phyloP scores from a whole-genome alignment of 257 asterid genomes.

The Solanum chmielewskii region DNA sequence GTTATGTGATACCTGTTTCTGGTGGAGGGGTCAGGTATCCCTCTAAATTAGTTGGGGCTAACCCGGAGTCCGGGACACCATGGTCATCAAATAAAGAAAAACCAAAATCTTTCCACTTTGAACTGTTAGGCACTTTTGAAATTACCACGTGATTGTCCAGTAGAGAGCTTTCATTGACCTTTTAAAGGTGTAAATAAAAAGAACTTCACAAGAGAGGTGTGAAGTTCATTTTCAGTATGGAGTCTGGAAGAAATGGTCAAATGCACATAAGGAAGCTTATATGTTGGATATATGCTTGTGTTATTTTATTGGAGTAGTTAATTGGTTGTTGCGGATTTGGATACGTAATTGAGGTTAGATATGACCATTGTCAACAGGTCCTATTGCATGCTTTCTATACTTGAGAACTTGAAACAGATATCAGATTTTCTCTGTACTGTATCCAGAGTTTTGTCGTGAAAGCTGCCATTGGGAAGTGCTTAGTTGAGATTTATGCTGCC shows the following conservation, averaged over 20 bases:
- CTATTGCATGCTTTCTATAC: not conserved
- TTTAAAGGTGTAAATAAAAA: not conserved
- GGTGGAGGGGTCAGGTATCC: no score
- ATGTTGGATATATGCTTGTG: not conserved
- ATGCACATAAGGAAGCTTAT: not conserved
- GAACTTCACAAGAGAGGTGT: not conserved
- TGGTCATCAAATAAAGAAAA: not conserved
- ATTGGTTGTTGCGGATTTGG: not conserved
- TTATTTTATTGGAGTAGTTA: not conserved
- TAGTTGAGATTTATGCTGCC: not conserved
- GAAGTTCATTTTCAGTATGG: not conserved
- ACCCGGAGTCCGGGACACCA: not conserved
- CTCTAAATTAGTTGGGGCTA: not conserved
- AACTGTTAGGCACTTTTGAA: not conserved
- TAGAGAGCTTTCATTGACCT: not conserved
- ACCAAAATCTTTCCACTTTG: not conserved
- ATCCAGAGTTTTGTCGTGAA: not conserved
- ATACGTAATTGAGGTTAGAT: not conserved
- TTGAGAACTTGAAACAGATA: not conserved
- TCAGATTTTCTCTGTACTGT: not conserved
- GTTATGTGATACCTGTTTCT: not conserved
- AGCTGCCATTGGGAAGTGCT: not conserved
- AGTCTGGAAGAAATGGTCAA: not conserved
- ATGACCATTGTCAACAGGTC: not conserved
- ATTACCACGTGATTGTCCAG: not conserved